A percentile compares a stretch with the other conserved stretches of the same genome.
These are phyloP conservation scores for Orbilia oligospora DNA, from an alignment of 2,329 filamentous ascomycete species.

Conservation along the genomic window DNA sequence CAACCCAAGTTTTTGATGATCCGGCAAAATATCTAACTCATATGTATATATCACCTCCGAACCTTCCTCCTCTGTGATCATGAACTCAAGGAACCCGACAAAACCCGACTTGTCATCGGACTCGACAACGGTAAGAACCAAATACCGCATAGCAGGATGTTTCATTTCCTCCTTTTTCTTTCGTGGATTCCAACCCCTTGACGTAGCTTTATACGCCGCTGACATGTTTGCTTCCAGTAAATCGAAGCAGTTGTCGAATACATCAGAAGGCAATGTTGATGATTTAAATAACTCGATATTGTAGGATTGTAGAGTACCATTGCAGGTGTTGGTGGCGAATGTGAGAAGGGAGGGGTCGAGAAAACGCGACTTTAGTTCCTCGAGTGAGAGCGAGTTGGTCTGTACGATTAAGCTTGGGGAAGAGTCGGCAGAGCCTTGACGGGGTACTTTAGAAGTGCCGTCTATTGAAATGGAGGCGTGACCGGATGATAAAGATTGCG, in stretches of 20 bases:
- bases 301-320: conserved; percentile 31
- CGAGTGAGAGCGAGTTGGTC: conserved; percentile 49
- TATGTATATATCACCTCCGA: conserved; percentile 63
- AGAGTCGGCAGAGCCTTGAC: conserved; percentile 3
- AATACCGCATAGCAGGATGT: conserved; percentile 63
- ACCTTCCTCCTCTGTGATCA: conserved; percentile 63
- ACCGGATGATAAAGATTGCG: conserved; percentile 28
- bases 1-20: conserved; percentile 52
- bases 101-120: conserved; percentile 70
- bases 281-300: conserved; percentile 62
- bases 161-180: conserved; percentile 63
- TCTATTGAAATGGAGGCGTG: conserved; percentile 46
- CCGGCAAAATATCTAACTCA: conserved; percentile 61
- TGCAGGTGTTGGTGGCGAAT: conserved; percentile 8
- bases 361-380: conserved; percentile 50
- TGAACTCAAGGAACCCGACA: conserved; percentile 63
- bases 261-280: conserved; percentile 48
- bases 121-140: conserved; percentile 69
- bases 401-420: conserved; percentile 45
- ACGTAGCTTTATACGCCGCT: conserved; percentile 61
- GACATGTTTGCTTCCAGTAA: conserved; percentile 62
- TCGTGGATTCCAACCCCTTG: conserved; percentile 62
- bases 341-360: conserved; percentile 44
- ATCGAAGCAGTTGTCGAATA: conserved; percentile 62
- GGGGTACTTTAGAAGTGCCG: conserved; percentile 40